These are phyloP conservation scores for Pontederia paniculata DNA, from an alignment of 176 grass and related monocot genomes.

Conservation along the genomic window DNA sequence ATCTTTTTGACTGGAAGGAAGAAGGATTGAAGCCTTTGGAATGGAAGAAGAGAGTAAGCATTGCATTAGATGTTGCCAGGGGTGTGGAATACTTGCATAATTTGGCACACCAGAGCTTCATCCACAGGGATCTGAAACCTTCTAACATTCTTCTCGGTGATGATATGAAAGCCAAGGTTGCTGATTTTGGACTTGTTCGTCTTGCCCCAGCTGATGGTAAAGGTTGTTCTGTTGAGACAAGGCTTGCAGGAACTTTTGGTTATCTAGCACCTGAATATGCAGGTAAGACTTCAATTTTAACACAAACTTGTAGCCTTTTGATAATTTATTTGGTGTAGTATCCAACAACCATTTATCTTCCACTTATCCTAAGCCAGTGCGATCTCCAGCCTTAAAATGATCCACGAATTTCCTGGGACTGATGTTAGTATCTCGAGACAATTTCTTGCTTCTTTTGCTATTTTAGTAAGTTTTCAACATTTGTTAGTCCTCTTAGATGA, in stretches of 20 bases:
- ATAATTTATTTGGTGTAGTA: too few species aligned
- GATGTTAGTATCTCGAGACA: too few species aligned
- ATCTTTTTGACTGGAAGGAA: slow-evolving; percentile 10
- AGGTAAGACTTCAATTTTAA: background rate
- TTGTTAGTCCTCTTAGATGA: too few species aligned
- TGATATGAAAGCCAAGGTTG: slow-evolving; percentile 9
- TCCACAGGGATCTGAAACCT: too few species aligned
- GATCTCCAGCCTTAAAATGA: too few species aligned
- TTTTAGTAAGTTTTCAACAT: too few species aligned
- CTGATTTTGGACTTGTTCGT: slow-evolving; percentile 8
- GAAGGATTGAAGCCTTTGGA: slow-evolving; percentile 4
- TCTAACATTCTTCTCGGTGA: slow-evolving; percentile 10
- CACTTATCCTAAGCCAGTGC: background rate
- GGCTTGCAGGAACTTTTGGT: slow-evolving; percentile 9
- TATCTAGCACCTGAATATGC: slow-evolving; percentile 14
- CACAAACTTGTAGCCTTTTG: background rate
- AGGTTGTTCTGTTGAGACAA: slow-evolving; percentile 1
- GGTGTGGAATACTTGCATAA: slow-evolving; percentile 7
- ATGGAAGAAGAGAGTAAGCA: slow-evolving; percentile 12
- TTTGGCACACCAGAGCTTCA: slow-evolving; percentile 11
- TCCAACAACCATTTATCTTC: too few species aligned
- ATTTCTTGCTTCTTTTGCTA: too few species aligned
- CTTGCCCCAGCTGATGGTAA: slow-evolving; percentile 10
- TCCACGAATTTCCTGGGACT: too few species aligned
- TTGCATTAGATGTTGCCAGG: slow-evolving; percentile 5